Evolutionary conservation across 2,329 filamentous ascomycete genomes (phyloP).

Genomic region (Pseudogymnoascus sp.): DNA sequence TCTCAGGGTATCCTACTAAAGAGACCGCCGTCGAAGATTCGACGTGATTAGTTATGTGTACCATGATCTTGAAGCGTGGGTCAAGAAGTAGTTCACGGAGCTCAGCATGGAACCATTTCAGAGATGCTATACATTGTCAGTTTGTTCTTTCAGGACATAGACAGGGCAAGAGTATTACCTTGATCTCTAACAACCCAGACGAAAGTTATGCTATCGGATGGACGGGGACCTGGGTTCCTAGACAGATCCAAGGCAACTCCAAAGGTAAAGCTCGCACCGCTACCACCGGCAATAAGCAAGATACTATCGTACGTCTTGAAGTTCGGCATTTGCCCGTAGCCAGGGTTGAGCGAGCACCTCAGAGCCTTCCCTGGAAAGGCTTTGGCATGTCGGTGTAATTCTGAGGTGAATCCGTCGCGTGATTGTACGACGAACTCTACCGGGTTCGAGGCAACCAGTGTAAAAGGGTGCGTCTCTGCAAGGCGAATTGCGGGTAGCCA

Average conservation of each 20-base stretch:
- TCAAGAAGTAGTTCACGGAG: conserved; percentile 25
- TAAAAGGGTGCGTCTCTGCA: conserved; percentile 57
- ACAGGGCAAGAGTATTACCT: conserved; percentile 30
- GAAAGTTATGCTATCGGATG: background rate
- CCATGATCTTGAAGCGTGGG: conserved; percentile 24
- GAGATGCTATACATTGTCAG: conserved; percentile 13
- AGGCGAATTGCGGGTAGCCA: conserved; percentile 53
- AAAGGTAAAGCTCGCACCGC: conserved; percentile 52
- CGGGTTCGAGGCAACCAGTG: conserved; percentile 44
- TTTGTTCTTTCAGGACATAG: background rate
- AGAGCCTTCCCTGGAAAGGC: conserved; percentile 42
- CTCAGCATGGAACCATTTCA: conserved; percentile 25
- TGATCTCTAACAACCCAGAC: conserved; percentile 42
- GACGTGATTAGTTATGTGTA: conserved; percentile 24
- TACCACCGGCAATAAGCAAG: conserved; percentile 53
- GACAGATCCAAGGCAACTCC: conserved; percentile 41
- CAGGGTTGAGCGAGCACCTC: conserved; percentile 48
- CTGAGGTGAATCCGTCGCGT: conserved; percentile 51
- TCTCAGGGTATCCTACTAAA: background rate
- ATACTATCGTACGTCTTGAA: conserved; percentile 46
- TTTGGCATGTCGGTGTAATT: conserved; percentile 44
- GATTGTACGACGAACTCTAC: conserved; percentile 50
- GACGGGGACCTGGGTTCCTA: conserved; percentile 30
- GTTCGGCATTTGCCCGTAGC: conserved; percentile 50
- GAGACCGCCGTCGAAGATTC: background rate